A percentile compares a stretch with the other conserved stretches of the same genome.
These are phyloP conservation scores for Colletotrichum lentis DNA, from an alignment of 2,329 filamentous ascomycete species.

Conservation along the genomic window DNA sequence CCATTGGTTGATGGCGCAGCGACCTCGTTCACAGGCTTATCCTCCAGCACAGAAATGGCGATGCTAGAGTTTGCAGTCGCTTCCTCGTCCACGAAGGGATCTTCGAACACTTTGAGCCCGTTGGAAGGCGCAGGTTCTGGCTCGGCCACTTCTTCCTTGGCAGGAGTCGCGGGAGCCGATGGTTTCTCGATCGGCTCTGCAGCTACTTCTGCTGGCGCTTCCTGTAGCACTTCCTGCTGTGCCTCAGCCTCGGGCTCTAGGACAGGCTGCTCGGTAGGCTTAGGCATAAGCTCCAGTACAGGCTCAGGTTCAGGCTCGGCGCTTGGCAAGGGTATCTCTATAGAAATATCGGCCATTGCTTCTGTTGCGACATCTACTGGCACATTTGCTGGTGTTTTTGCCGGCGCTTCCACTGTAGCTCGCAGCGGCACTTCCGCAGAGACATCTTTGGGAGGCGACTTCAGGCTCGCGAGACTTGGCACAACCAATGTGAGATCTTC, in stretches of 20 bases:
- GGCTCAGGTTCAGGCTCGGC: constrained; percentile 29
- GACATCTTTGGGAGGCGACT: constrained; percentile 43
- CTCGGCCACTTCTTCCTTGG: constrained; percentile 27
- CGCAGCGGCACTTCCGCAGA: constrained; percentile 39
- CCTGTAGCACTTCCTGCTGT: constrained; percentile 14
- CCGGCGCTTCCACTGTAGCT: constrained; percentile 23
- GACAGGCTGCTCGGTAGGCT: constrained; percentile 38
- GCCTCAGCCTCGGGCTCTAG: constrained; percentile 41
- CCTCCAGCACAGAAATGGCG: constrained; percentile 64
- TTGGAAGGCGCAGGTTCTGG: constrained; percentile 47
- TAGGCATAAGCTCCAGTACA: constrained; percentile 2
- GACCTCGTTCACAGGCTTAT: constrained; percentile 68
- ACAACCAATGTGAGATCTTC: constrained; percentile 64
- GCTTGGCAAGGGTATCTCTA: constrained; percentile 28
- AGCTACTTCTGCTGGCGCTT: not conserved
- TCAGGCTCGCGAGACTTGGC: constrained; percentile 55
- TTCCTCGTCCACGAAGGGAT: constrained; percentile 64
- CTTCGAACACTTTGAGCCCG: constrained; percentile 67
- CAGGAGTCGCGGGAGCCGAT: not conserved
- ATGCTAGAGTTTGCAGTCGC: constrained; percentile 56
- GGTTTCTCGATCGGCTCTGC: not conserved
- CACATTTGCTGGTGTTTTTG: too few relatives aligned
- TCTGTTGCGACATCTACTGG: not conserved
- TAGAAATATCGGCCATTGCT: constrained; percentile 25
- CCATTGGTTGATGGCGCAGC: constrained; percentile 42